A percentile compares a stretch with the other conserved stretches of the same genome.
Conservation (phyloP, 495 filamentous ascomycete genomes). For the Ramalina peruviana region DNA sequence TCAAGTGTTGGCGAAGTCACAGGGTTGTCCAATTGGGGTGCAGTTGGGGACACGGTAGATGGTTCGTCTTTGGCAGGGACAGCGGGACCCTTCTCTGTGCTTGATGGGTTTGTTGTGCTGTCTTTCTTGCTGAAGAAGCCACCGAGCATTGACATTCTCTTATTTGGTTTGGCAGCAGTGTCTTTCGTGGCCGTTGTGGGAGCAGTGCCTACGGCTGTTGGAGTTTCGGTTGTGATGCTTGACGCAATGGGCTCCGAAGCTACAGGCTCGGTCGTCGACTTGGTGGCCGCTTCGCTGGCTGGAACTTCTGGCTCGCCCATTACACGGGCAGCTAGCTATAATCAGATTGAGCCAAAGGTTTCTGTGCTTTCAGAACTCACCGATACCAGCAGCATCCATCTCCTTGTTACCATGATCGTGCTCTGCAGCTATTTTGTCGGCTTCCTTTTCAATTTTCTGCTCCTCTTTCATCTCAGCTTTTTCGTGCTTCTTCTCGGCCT, state of each 20-base stretch:
- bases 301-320: conserved; percentile 9
- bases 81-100: conserved; percentile 35
- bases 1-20: conserved; percentile 30
- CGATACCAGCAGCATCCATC: too few relatives aligned
- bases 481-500: conserved; percentile 15
- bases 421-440: conserved; percentile 13
- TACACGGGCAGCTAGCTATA: conserved; percentile 10
- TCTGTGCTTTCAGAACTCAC: too few relatives aligned
- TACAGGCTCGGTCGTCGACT: background rate
- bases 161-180: conserved; percentile 21
- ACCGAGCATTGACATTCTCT: conserved; percentile 39
- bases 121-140: conserved; percentile 39
- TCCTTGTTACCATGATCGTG: background rate
- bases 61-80: conserved; percentile 27
- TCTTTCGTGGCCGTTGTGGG: conserved; percentile 5
- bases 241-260: background rate
- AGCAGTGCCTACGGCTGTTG: conserved; percentile 19
- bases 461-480: conserved; percentile 21
- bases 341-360: background rate
- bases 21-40: conserved; percentile 38
- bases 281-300: conserved; percentile 2
- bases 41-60: conserved; percentile 30
- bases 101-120: conserved; percentile 33
- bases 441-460: conserved; percentile 27
- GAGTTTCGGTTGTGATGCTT: background rate